These are phyloP conservation scores for Calonectria pauciramosa DNA, from an alignment of 2,329 filamentous ascomycete genomes.

Conservation along the genomic window DNA sequence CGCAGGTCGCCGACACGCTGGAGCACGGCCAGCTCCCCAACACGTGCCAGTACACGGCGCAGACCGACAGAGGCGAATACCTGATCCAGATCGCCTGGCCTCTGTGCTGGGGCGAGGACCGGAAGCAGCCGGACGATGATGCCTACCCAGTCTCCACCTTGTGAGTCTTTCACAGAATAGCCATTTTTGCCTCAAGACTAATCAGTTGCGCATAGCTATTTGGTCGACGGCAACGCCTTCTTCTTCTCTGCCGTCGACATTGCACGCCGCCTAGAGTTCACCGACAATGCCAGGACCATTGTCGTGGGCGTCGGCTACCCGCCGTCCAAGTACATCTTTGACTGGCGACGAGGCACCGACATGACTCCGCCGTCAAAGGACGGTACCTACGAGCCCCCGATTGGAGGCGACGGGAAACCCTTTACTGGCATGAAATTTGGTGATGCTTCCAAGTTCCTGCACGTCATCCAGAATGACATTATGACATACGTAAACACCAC, in stretches of 20 bases:
- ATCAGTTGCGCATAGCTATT: slow-evolving; percentile 42
- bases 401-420: slow-evolving; percentile 43
- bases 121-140: slow-evolving; percentile 39
- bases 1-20: not conserved
- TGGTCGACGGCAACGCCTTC: slow-evolving; percentile 53
- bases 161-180: slow-evolving; percentile 33
- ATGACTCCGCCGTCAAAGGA: slow-evolving; percentile 47
- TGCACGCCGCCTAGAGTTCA: slow-evolving; percentile 41
- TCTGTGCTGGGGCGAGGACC: slow-evolving; percentile 45
- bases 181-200: not conserved
- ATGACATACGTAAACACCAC: slow-evolving; percentile 49
- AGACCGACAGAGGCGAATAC: slow-evolving; percentile 20
- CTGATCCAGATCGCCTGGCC: slow-evolving; percentile 50
- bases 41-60: slow-evolving; percentile 25
- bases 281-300: slow-evolving; percentile 44
- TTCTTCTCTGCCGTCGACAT: slow-evolving; percentile 52
- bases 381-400: slow-evolving; percentile 41
- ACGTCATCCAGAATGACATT: slow-evolving; percentile 57
- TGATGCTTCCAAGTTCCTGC: slow-evolving; percentile 60
- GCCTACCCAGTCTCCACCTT: slow-evolving; percentile 37
- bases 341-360: slow-evolving; percentile 47
- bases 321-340: slow-evolving; percentile 44
- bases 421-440: slow-evolving; percentile 49
- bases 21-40: slow-evolving; percentile 16
- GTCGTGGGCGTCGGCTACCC: slow-evolving; percentile 53